Conservation (phyloP, 345 rosid genomes). For the Rhodomyrtus tomentosa region DNA sequence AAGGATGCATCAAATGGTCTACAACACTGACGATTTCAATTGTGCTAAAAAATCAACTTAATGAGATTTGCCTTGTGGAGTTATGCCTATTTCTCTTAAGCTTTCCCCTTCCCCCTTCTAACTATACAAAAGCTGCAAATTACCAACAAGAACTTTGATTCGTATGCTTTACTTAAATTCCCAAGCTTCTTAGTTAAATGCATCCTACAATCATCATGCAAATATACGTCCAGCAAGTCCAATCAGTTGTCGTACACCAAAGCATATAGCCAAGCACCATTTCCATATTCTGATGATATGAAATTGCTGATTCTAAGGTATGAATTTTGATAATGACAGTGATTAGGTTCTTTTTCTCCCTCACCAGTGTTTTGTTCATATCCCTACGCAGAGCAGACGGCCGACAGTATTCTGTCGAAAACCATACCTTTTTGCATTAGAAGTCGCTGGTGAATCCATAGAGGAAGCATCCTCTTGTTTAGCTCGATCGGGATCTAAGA, state of each 20-base stretch:
- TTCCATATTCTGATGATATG: neutral
- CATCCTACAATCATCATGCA: neutral
- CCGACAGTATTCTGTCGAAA: neutral
- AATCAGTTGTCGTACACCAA: neutral
- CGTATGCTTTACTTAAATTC: neutral
- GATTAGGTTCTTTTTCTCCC: neutral
- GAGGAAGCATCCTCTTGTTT: slow-evolving; percentile 15
- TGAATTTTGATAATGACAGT: neutral
- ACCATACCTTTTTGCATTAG: slow-evolving; percentile 25
- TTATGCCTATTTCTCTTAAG: neutral
- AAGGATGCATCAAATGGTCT: neutral
- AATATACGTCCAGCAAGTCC: neutral
- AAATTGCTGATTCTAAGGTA: neutral
- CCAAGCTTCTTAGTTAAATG: neutral
- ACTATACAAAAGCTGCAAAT: neutral
- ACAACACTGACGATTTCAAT: neutral
- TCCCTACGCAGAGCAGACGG: neutral
- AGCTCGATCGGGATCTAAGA: slow-evolving; percentile 6
- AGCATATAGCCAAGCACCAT: neutral
- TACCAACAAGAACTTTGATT: neutral
- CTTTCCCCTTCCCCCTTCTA: neutral
- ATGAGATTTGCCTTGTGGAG: neutral
- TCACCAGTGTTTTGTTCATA: neutral
- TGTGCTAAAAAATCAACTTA: neutral
- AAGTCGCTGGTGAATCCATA: neutral